Percentiles rank a stretch among this genome's conserved stretches.
These are phyloP conservation scores for Orbilia brochopaga DNA, from an alignment of 2,329 filamentous ascomycete genomes.

Conservation along the genomic window DNA sequence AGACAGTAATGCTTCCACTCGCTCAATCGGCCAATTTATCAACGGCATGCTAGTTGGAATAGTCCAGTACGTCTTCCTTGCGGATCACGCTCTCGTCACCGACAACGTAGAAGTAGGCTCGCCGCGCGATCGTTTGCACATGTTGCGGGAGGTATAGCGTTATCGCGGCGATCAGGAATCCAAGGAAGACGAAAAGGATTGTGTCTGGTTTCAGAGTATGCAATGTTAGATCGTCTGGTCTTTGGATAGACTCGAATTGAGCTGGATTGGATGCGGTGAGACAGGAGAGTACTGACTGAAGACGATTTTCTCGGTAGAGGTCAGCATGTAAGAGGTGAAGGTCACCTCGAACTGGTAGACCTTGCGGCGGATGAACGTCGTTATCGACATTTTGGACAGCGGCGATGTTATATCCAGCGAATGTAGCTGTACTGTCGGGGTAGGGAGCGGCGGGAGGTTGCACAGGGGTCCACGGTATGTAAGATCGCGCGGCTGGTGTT, in stretches of 20 bases:
- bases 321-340: constrained; percentile 96
- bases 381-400: constrained; percentile 52
- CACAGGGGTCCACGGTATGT: constrained; percentile 44
- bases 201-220: constrained; percentile 48
- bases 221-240: neutral
- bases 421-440: neutral
- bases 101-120: constrained; percentile 92
- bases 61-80: constrained; percentile 52
- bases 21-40: too few species aligned
- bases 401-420: neutral
- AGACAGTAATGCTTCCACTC: too few species aligned
- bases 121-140: constrained; percentile 77
- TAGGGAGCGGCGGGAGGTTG: neutral
- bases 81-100: constrained; percentile 71
- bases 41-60: too few species aligned
- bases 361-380: constrained; percentile 91
- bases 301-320: constrained; percentile 91
- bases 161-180: constrained; percentile 82
- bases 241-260: neutral
- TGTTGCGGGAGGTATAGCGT: constrained; percentile 94
- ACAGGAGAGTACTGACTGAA: constrained; percentile 74
- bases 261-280: neutral
- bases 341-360: constrained; percentile 98
- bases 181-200: constrained; percentile 85
- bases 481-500: neutral